Percentiles rank a stretch among this genome's conserved stretches.
These are phyloP conservation scores for Geranium rotundifolium DNA, from an alignment of 345 rosid species.

Conservation along the genomic window DNA sequence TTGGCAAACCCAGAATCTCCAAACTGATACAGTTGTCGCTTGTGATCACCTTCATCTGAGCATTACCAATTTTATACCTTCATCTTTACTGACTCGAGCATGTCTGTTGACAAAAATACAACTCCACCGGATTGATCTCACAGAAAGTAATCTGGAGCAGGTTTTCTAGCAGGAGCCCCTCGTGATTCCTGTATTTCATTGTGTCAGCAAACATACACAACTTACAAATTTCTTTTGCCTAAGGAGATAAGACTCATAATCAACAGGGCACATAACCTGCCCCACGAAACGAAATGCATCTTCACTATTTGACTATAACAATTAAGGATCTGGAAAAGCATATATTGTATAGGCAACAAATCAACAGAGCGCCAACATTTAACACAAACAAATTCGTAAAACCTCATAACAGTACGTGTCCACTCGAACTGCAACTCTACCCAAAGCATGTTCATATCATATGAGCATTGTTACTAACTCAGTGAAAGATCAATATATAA, in stretches of 20 bases:
- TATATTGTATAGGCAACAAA: not conserved
- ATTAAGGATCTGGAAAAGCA: not conserved
- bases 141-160: conserved; percentile 93
- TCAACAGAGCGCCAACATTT: not conserved
- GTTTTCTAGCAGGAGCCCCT: conserved; percentile 77
- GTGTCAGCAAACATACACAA: not conserved
- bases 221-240: not conserved
- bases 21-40: not conserved
- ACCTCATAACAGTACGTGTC: not conserved
- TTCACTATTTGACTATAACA: not conserved
- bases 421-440: too few relatives aligned
- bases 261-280: too few relatives aligned
- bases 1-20: not conserved
- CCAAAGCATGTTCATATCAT: too few relatives aligned
- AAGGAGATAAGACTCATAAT: too few relatives aligned
- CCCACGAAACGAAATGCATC: too few relatives aligned
- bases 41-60: not conserved
- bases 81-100: not conserved
- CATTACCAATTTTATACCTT: not conserved
- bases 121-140: conserved; percentile 14
- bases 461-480: too few relatives aligned
- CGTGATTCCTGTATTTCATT: conserved; percentile 67
- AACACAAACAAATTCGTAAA: not conserved
- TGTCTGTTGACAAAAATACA: not conserved
- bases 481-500: too few relatives aligned